Conservation (phyloP, 176 grass and related monocot genomes). For the Cenchrus fungigraminus region DNA sequence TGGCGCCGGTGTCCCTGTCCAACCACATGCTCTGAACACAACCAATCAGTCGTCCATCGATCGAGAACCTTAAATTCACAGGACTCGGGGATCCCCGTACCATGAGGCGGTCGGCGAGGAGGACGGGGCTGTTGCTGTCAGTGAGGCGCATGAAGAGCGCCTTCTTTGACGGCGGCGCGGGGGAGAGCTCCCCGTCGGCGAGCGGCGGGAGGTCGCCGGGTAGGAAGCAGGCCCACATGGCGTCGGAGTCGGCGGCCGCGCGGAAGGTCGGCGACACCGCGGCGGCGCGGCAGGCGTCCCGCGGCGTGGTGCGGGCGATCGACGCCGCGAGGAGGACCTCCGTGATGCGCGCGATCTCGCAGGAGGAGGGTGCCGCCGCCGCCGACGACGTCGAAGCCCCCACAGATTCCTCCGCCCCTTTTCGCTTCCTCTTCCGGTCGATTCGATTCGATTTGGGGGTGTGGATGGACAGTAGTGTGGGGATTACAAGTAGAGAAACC, state of each 20-base stretch:
- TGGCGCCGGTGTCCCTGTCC: slow-evolving; percentile 55
- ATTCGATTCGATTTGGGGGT: not conserved
- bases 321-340: slow-evolving; percentile 56
- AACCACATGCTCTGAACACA: slow-evolving; percentile 51
- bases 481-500: no score
- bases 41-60: not conserved
- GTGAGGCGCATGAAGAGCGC: slow-evolving; percentile 62
- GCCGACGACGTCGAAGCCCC: not conserved
- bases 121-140: slow-evolving; percentile 21
- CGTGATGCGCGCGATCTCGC: slow-evolving; percentile 46
- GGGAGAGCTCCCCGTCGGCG: slow-evolving; percentile 35
- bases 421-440: not conserved
- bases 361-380: not conserved
- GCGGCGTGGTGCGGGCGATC: slow-evolving; percentile 51
- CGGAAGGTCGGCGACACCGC: slow-evolving; percentile 51
- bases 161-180: slow-evolving; percentile 42
- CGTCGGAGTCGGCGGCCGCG: slow-evolving; percentile 55
- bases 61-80: not conserved
- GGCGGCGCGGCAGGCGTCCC: slow-evolving; percentile 48
- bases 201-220: slow-evolving; percentile 27
- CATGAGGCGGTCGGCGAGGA: slow-evolving; percentile 54
- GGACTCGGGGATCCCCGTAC: not conserved
- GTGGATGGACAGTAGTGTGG: not conserved
- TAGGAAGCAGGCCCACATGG: slow-evolving; percentile 59
- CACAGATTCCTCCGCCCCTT: not conserved